Percentiles rank a stretch among this genome's conserved stretches.
These are phyloP conservation scores for Berberis vulgaris DNA, from an alignment of 164 flowering plant genomes.

Conservation along the genomic window DNA sequence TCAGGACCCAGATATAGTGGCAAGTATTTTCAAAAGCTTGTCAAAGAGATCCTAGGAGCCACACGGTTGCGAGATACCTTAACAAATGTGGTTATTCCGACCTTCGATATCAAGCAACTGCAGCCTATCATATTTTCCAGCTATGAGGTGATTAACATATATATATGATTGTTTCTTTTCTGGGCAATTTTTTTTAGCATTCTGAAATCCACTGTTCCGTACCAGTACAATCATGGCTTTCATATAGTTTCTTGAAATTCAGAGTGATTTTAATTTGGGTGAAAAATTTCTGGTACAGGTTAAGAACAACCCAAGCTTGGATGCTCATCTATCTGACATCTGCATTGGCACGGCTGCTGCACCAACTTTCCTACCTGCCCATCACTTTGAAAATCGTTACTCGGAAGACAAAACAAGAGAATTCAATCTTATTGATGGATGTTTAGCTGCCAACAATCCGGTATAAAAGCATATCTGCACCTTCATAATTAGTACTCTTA, in stretches of 20 bases:
- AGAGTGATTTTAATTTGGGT: not conserved
- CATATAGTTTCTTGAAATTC: too few species aligned
- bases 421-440: slow-evolving; percentile 58
- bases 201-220: too few species aligned
- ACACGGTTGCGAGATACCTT: slow-evolving; percentile 27
- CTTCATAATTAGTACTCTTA: not conserved
- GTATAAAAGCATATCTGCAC: slow-evolving; percentile 16
- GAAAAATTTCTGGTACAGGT: slow-evolving; percentile 19
- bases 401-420: slow-evolving; percentile 15
- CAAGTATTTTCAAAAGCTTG: not conserved
- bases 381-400: slow-evolving; percentile 29
- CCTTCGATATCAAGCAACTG: slow-evolving; percentile 38
- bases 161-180: too few species aligned
- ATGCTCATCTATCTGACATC: slow-evolving; percentile 41
- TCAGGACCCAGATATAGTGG: slow-evolving; percentile 1
- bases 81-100: slow-evolving; percentile 36
- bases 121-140: slow-evolving; percentile 37
- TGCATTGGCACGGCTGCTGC: slow-evolving; percentile 61
- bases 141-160: slow-evolving; percentile 20
- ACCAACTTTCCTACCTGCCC: slow-evolving; percentile 40
- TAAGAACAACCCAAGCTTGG: slow-evolving; percentile 8
- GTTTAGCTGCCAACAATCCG: slow-evolving; percentile 44
- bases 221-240: too few species aligned
- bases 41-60: slow-evolving; percentile 11
- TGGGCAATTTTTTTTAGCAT: too few species aligned